phyloP scores from a whole-genome alignment of 2,329 filamentous ascomycete species.

The Fusarium sororula region DNA sequence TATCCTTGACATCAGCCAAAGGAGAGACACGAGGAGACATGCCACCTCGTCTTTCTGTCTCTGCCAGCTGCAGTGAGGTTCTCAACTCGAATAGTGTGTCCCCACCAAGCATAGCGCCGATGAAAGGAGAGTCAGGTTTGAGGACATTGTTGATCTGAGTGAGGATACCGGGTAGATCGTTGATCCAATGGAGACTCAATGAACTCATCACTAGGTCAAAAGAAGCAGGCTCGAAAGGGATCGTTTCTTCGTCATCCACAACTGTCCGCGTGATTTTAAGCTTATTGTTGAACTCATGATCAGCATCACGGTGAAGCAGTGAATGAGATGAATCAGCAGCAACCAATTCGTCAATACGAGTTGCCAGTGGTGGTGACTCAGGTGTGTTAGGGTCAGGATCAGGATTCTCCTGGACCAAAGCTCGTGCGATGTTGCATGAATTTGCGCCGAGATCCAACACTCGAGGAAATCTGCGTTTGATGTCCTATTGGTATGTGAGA shows the following conservation, averaged over 20 bases:
- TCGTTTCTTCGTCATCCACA: conserved; percentile 75
- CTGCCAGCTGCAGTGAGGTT: conserved; percentile 90
- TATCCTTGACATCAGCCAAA: conserved; percentile 88
- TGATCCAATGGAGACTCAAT: conserved; percentile 95
- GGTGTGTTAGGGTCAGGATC: conserved; percentile 67
- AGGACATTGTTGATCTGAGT: conserved; percentile 86
- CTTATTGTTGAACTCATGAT: conserved; percentile 76
- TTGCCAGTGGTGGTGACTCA: conserved; percentile 71
- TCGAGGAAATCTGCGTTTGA: conserved; percentile 85
- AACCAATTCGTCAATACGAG: conserved; percentile 76
- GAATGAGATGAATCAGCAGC: conserved; percentile 83
- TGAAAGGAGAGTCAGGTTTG: conserved; percentile 90
- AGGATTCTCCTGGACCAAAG: conserved; percentile 75
- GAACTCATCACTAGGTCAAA: conserved; percentile 94
- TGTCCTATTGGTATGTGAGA: conserved; percentile 69
- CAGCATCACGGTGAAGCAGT: conserved; percentile 82
- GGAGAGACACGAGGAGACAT: conserved; percentile 92
- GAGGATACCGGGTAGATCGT: conserved; percentile 88
- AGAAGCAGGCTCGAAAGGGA: conserved; percentile 78
- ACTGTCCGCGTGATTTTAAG: conserved; percentile 79
- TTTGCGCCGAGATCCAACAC: conserved; percentile 95
- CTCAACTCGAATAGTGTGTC: conserved; percentile 94
- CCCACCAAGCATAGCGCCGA: conserved; percentile 95
- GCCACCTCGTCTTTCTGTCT: conserved; percentile 89
- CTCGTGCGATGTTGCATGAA: conserved; percentile 90